Evolutionary conservation across 129 eudicot genomes (phyloP).

Genomic region (Centella asiatica): DNA sequence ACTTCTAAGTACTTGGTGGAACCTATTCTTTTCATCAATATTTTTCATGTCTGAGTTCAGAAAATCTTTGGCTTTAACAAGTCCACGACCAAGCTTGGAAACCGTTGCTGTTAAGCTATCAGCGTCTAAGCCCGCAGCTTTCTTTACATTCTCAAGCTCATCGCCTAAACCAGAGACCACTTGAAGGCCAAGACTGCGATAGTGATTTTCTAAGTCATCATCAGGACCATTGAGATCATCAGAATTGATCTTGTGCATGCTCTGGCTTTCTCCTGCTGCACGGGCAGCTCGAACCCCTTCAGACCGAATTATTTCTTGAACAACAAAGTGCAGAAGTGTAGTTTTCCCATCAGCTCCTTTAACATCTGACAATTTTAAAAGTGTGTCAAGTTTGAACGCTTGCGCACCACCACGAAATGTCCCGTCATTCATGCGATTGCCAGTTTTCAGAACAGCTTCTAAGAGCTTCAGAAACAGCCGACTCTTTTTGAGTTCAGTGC

Average conservation of each 20-base stretch:
- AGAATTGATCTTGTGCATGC: slow-evolving; percentile 50
- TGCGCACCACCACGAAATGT: slow-evolving; percentile 97
- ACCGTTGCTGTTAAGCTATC: slow-evolving; percentile 64
- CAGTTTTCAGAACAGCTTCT: slow-evolving; percentile 95
- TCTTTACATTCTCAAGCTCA: slow-evolving; percentile 70
- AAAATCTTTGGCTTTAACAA: slow-evolving; percentile 54
- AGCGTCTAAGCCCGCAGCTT: slow-evolving; percentile 70
- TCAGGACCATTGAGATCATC: slow-evolving; percentile 52
- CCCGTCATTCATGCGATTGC: slow-evolving; percentile 95
- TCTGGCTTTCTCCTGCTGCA: slow-evolving; percentile 40
- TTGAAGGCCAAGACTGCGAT: slow-evolving; percentile 68
- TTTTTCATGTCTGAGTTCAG: slow-evolving; percentile 53
- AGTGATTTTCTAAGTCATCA: slow-evolving; percentile 61
- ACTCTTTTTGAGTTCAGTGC: slow-evolving; percentile 60
- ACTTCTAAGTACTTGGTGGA: slow-evolving; percentile 38
- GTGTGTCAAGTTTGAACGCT: slow-evolving; percentile 95
- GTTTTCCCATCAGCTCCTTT: slow-evolving; percentile 92
- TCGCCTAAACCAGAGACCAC: slow-evolving; percentile 63
- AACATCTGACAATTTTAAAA: slow-evolving; percentile 79
- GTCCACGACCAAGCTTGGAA: slow-evolving; percentile 46
- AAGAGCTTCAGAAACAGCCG: slow-evolving; percentile 83
- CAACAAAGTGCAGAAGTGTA: slow-evolving; percentile 91
- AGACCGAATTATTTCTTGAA: slow-evolving; percentile 84
- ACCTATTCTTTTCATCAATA: slow-evolving; percentile 51
- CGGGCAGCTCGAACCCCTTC: slow-evolving; percentile 79